Conservation (phyloP, 2,329 filamentous ascomycete genomes). For the Fusarium foetens region DNA sequence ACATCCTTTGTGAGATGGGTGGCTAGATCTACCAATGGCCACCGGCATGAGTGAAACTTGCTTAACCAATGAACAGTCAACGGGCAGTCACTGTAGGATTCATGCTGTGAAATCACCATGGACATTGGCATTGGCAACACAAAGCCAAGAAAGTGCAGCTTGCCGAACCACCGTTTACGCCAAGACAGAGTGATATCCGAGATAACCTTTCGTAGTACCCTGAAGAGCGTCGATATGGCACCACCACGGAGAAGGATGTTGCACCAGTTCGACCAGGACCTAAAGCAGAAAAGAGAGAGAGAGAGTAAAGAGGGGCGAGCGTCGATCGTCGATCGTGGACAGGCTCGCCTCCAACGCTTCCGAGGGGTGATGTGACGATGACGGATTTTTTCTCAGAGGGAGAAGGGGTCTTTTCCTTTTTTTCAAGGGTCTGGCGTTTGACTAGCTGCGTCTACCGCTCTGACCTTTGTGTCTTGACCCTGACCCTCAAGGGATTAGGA, state of each 20-base stretch:
- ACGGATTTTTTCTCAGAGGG: slow-evolving; percentile 4
- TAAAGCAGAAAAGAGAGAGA: not conserved
- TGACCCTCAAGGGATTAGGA: slow-evolving; percentile 17
- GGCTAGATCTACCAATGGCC: slow-evolving; percentile 1
- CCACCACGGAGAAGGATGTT: slow-evolving; percentile 22
- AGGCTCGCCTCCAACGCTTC: slow-evolving; percentile 9
- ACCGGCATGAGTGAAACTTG: not conserved
- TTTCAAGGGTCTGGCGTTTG: slow-evolving; percentile 28
- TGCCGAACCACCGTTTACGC: slow-evolving; percentile 10
- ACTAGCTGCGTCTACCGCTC: slow-evolving; percentile 17
- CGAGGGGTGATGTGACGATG: slow-evolving; percentile 19
- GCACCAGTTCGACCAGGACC: not conserved
- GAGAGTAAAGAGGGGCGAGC: slow-evolving; percentile 25
- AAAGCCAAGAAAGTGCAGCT: not conserved
- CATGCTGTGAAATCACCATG: not conserved
- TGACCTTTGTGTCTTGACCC: slow-evolving; percentile 14
- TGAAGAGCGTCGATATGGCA: slow-evolving; percentile 27
- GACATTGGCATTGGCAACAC: not conserved
- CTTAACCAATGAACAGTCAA: slow-evolving; percentile 3
- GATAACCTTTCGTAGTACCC: slow-evolving; percentile 2
- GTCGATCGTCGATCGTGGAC: slow-evolving; percentile 22
- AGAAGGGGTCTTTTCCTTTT: slow-evolving; percentile 6
- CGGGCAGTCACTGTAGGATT: not conserved
- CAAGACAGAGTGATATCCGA: slow-evolving; percentile 22
- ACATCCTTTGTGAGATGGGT: not conserved